Percentiles rank a stretch among this genome's conserved stretches.
Evolutionary conservation across 352 stramenopile genomes (phyloP).

Genomic region (Globisporangium megalacanthum): DNA sequence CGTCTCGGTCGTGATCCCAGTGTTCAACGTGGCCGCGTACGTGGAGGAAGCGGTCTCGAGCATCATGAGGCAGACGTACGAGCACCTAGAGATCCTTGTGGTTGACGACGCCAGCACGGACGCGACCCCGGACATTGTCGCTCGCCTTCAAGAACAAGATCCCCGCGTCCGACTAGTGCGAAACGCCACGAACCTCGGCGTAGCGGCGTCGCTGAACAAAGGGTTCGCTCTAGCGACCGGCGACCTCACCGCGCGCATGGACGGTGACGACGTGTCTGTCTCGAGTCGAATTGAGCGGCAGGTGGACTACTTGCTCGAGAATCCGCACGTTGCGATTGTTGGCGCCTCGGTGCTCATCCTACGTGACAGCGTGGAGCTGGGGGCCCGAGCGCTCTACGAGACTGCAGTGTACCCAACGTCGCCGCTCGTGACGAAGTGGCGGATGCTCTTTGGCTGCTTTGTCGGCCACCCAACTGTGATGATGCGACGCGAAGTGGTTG

Average conservation of each 20-base stretch:
- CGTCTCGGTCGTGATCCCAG: constrained; percentile 69
- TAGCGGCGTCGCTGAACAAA: constrained; percentile 69
- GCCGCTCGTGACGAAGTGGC: constrained; percentile 54
- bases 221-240: constrained; percentile 44
- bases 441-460: constrained; percentile 75
- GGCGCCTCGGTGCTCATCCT: constrained; percentile 32
- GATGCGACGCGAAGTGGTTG: constrained; percentile 47
- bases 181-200: constrained; percentile 38
- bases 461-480: constrained; percentile 77
- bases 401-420: constrained; percentile 43
- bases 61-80: constrained; percentile 28
- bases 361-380: constrained; percentile 2
- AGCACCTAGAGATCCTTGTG: constrained; percentile 59
- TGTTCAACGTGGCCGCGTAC: constrained; percentile 48
- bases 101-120: constrained; percentile 69
- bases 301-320: constrained; percentile 29
- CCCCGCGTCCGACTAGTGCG: constrained; percentile 34
- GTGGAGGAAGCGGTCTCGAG: constrained; percentile 44
- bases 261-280: constrained; percentile 75
- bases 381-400: constrained; percentile 10
- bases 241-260: constrained; percentile 75
- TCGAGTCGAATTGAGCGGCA: constrained; percentile 53
- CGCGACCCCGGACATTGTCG: constrained; percentile 27
- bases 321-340: constrained; percentile 34
- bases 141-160: constrained; percentile 33